Evolutionary conservation across 1,284 basidiomycete species (phyloP), one percentile per base, ranked within the genome.

Genomic region (Rugosomyces carneus): DNA sequence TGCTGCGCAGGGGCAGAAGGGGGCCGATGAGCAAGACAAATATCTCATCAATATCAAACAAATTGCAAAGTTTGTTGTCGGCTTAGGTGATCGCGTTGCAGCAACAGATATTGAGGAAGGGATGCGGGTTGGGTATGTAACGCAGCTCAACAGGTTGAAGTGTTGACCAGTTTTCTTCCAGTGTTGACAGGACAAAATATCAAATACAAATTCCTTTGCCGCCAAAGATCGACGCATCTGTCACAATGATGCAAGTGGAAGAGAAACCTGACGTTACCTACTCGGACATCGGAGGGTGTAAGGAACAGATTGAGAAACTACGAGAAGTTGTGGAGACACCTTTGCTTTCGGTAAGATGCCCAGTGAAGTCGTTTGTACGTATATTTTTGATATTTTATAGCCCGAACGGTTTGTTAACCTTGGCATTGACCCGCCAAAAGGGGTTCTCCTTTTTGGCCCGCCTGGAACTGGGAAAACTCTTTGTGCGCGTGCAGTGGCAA

Each of bases 191-290:
- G 42, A 94, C 87, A 57, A 98, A 97, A 67, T 99, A 99, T 65
- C 94, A 98, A 67, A 99, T 99, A 55, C 93, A 97, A 70, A 98
- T 99, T 54, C 96, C 96, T n/a, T 70, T 99, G n/a, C 96, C 96
- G 36, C 96, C 96, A 31, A 97, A 96, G 73, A 99, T 99, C 57
- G 96, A 99, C 65, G 93, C 96, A 2, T 96, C 93, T 0, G 96
- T 99, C 3, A 99, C 96, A 11, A 98, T 99, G 95, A 99, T 99
- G 96, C 95, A 99, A 68, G 95, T 99, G 37, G 95, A 99, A 66
- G 95, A 99, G 70, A 95, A 98, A 65, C 95, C 95, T 1, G 95
- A 98, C 60, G 93, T 99, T 40, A 98, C 95, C 1, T 99, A 99
- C 64, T 93, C 93, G 7, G 96, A 99, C 60, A 81, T 99, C 46